Base-by-base conservation (phyloP, 352 stramenopile genomes). In the Pythium aphanidermatum region DNA sequence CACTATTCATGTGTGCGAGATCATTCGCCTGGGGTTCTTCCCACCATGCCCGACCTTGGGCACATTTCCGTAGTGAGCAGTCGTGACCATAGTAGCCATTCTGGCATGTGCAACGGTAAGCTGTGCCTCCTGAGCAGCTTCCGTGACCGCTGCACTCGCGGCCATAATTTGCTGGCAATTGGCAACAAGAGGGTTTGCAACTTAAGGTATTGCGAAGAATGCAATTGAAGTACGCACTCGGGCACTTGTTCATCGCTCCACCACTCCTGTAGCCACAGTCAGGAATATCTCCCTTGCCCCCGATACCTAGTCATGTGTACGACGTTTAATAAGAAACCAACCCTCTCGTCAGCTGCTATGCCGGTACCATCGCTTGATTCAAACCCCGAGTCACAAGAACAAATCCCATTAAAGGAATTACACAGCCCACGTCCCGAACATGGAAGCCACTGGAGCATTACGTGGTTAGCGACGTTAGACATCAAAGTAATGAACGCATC, bases 361-460 rank as follows among this genome's bases (percentile, higher is more conserved):
- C 11, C 12, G 6, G 9, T 45, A 86, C 77, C 78, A 39, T 90
- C 54, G 30, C 78, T 87, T 5, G 67, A 48, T 1, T 63, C 71
- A 33, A 82, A 90, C 20, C 52, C 68, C 1, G 58, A 3, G 29
- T 64, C 53, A 19, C 78, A 90, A 1, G 48, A 13, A 50, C 78
- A 90, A 5, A 73, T 26, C 10, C 75, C 75, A 6, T 51, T 65
- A 24, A 67, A 53, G 0, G 61, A 59, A 38, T 83, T 79, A 46
- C 78, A 88, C 2, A 44, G 45, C 0, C 78, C 78, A 30, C 78
- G 66, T 19, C 68, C 65, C 11, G 78, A 87, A 34, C 78, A 90
- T 30, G 58, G 46, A 9, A 81, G 46, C 72, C 75, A 88, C 78
- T 90, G 36, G 4, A 20, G 8, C 31, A n/a, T 24, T 8, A 49